Percentiles rank a stretch among this genome's conserved stretches.
Conservation (phyloP, 2,329 filamentous ascomycete genomes). For the Podosphaera xanthii region DNA sequence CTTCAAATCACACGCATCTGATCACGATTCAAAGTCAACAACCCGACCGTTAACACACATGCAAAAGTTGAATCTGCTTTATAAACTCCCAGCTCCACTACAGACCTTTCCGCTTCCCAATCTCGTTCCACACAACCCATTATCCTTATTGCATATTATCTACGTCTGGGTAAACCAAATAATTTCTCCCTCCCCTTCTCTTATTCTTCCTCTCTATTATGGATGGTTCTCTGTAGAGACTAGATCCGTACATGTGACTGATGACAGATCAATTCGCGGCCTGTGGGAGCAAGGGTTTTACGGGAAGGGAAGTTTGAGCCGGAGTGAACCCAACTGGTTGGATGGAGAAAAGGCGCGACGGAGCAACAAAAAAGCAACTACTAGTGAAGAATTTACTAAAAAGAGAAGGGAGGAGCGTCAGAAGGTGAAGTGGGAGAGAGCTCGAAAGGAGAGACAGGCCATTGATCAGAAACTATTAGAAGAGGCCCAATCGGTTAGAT, state of each 20-base stretch:
- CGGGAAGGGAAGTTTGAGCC: slow-evolving; percentile 77
- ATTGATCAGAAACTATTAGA: slow-evolving; percentile 48
- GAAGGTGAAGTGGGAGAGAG: slow-evolving; percentile 74
- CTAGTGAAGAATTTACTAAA: slow-evolving; percentile 63
- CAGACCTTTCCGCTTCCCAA: slow-evolving; percentile 63
- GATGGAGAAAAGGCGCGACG: slow-evolving; percentile 55
- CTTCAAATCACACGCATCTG: background rate
- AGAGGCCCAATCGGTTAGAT: slow-evolving; percentile 18
- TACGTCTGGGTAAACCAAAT: slow-evolving; percentile 57
- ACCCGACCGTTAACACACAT: slow-evolving; percentile 13
- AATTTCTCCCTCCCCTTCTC: slow-evolving; percentile 37
- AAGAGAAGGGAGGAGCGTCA: slow-evolving; percentile 59
- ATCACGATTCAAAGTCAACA: background rate
- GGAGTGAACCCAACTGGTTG: slow-evolving; percentile 88
- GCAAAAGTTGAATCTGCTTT: slow-evolving; percentile 43
- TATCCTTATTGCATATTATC: slow-evolving; percentile 63
- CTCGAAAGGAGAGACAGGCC: slow-evolving; percentile 64
- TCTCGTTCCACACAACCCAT: slow-evolving; percentile 77
- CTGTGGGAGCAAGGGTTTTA: slow-evolving; percentile 97
- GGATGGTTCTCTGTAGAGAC: slow-evolving; percentile 67
- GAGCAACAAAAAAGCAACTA: slow-evolving; percentile 39
- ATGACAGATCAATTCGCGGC: slow-evolving; percentile 50
- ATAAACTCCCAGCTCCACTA: slow-evolving; percentile 60
- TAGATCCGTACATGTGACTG: slow-evolving; percentile 62
- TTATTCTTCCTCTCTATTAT: slow-evolving; percentile 40